Percentiles rank a stretch among this genome's conserved stretches.
phyloP scores from a whole-genome alignment of 2,329 filamentous ascomycete genomes.

The Ophiocordyceps robertsii region DNA sequence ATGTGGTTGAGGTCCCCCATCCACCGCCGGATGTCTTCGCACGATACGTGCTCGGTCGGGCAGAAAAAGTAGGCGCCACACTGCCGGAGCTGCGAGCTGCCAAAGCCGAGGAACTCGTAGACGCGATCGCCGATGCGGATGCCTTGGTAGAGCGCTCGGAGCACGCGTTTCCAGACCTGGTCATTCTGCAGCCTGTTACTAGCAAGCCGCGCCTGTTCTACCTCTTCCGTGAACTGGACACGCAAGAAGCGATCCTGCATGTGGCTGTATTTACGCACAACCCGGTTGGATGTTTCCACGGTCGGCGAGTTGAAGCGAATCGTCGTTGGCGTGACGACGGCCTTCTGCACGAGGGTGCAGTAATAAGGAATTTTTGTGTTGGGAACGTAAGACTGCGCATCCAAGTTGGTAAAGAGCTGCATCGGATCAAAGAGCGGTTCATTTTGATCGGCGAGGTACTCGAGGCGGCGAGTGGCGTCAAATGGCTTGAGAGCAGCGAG shows the following conservation, averaged over 20 bases:
- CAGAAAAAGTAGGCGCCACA: slow-evolving; percentile 90
- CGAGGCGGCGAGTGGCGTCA: slow-evolving; percentile 54
- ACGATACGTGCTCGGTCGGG: slow-evolving; percentile 50
- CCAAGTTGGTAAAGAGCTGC: slow-evolving; percentile 49
- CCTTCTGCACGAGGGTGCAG: slow-evolving; percentile 64
- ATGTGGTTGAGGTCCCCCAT: slow-evolving; percentile 83
- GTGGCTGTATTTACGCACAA: slow-evolving; percentile 60
- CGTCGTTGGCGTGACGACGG: slow-evolving; percentile 70
- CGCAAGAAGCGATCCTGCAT: slow-evolving; percentile 69
- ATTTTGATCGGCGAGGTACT: slow-evolving; percentile 57
- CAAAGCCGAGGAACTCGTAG: slow-evolving; percentile 86
- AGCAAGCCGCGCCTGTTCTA: slow-evolving; percentile 42
- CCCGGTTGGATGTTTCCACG: slow-evolving; percentile 77
- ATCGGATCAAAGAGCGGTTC: slow-evolving; percentile 54
- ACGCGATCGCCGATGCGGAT: slow-evolving; percentile 69
- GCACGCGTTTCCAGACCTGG: slow-evolving; percentile 61
- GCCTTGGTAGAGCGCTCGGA: slow-evolving; percentile 58
- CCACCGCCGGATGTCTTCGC: slow-evolving; percentile 65
- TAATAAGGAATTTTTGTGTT: slow-evolving; percentile 49
- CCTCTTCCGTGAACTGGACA: slow-evolving; percentile 81
- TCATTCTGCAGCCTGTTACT: slow-evolving; percentile 43
- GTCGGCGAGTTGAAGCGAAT: slow-evolving; percentile 65
- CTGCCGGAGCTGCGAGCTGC: slow-evolving; percentile 89
- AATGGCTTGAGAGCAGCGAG: slow-evolving; percentile 32
- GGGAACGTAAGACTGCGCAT: slow-evolving; percentile 32